Conservation (phyloP, 2,329 filamentous ascomycete species). For the Penicillium sp. region DNA sequence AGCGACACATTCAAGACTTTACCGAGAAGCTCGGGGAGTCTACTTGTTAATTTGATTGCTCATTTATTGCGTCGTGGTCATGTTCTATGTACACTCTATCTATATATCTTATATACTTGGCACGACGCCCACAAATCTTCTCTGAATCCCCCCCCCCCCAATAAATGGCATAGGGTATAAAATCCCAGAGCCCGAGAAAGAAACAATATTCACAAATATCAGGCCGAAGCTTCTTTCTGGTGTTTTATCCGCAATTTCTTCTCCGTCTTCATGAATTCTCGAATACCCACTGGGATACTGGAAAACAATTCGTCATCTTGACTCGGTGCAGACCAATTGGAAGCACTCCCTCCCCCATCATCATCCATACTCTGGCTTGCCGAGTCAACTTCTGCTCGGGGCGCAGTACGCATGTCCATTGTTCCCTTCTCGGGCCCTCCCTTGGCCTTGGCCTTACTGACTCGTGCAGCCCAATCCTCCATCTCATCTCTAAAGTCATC, state of each 20-base stretch:
- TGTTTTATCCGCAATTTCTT: slow-evolving; percentile 82
- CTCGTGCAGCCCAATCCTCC: slow-evolving; percentile 76
- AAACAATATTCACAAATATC: slow-evolving; percentile 1
- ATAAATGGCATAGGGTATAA: slow-evolving; percentile 14
- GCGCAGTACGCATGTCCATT: slow-evolving; percentile 31
- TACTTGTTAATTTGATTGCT: not conserved
- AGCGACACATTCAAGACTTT: not conserved
- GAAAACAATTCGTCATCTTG: slow-evolving; percentile 65
- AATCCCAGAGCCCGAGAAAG: not conserved
- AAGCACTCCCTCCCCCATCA: slow-evolving; percentile 72
- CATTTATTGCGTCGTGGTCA: slow-evolving; percentile 2
- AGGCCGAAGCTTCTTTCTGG: slow-evolving; percentile 44
- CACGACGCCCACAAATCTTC: slow-evolving; percentile 1
- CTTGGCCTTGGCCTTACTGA: slow-evolving; percentile 57
- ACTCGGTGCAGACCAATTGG: slow-evolving; percentile 58
- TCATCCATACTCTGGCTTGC: slow-evolving; percentile 69
- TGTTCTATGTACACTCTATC: slow-evolving; percentile 15
- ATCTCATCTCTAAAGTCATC: slow-evolving; percentile 87
- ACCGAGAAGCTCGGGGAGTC: not conserved
- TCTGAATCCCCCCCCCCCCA: not conserved
- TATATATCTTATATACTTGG: slow-evolving; percentile 8
- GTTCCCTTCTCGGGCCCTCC: slow-evolving; percentile 24
- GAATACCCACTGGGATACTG: slow-evolving; percentile 83
- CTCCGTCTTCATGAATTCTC: slow-evolving; percentile 96
- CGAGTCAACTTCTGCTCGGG: slow-evolving; percentile 46